Percentiles rank a stretch among this genome's conserved stretches.
Evolutionary conservation across 2,329 filamentous ascomycete genomes (phyloP).

Genomic region (Domatiomyces globalis): DNA sequence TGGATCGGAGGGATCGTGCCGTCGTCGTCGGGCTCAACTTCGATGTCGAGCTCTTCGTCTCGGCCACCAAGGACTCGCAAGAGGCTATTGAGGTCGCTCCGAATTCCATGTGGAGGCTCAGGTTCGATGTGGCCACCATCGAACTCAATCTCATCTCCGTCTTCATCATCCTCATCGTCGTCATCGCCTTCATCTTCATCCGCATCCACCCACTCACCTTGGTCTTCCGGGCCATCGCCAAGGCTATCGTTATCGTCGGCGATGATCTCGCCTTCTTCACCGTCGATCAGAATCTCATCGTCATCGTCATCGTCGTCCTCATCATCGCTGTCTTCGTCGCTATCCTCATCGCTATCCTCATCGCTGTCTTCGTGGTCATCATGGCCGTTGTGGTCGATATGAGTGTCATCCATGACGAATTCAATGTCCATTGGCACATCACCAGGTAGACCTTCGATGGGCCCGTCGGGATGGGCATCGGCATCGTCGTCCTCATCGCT

Average conservation of each 20-base stretch:
- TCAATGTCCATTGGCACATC: slow-evolving; percentile 60
- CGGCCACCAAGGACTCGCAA: slow-evolving; percentile 15
- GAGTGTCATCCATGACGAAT: slow-evolving; percentile 60
- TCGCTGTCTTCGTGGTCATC: slow-evolving; percentile 47
- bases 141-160: slow-evolving; percentile 29
- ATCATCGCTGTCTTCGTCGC: slow-evolving; percentile 36
- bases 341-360: slow-evolving; percentile 43
- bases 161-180: slow-evolving; percentile 30
- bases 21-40: slow-evolving; percentile 7
- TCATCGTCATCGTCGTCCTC: slow-evolving; percentile 45
- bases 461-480: slow-evolving; percentile 58
- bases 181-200: slow-evolving; percentile 32
- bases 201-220: slow-evolving; percentile 38
- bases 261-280: slow-evolving; percentile 32
- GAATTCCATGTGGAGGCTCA: slow-evolving; percentile 31
- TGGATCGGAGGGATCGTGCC: slow-evolving; percentile 8
- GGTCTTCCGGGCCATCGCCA: slow-evolving; percentile 23
- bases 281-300: slow-evolving; percentile 42
- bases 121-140: slow-evolving; percentile 29
- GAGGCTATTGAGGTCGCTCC: slow-evolving; percentile 23
- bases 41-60: slow-evolving; percentile 4
- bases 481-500: slow-evolving; percentile 72
- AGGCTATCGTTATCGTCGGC: slow-evolving; percentile 24
- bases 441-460: slow-evolving; percentile 48
- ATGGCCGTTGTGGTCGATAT: slow-evolving; percentile 49